Evolutionary conservation across 1,139 yeast species (phyloP).

Genomic region (Scheffersomyces illinoinensis): DNA sequence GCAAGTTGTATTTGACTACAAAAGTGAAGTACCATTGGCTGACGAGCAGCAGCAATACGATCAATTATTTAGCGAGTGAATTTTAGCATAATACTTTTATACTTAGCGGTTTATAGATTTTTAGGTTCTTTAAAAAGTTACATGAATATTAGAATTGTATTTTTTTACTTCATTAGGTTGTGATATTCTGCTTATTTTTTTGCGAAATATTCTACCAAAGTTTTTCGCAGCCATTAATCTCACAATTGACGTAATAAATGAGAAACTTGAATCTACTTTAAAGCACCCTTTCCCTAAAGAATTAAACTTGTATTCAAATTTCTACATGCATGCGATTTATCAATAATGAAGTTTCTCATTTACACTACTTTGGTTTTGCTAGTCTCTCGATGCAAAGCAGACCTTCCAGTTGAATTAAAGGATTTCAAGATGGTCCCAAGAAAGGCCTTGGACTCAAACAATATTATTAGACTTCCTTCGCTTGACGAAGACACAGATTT

Average conservation of each 20-base stretch:
- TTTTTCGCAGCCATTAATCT: background rate
- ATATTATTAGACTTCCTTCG: constrained; percentile 3
- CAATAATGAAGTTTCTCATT: background rate
- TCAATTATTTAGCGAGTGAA: background rate
- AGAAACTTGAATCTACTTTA: background rate
- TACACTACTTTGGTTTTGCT: background rate
- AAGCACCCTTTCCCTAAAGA: background rate
- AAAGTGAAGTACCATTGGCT: constrained; percentile 9
- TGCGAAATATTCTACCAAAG: background rate
- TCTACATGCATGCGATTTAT: background rate
- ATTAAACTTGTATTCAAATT: too few species aligned
- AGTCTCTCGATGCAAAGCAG: background rate
- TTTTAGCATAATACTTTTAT: background rate
- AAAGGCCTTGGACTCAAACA: constrained; percentile 6
- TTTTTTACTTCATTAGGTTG: background rate
- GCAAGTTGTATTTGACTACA: constrained; percentile 13
- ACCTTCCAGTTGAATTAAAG: background rate
- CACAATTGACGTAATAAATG: background rate
- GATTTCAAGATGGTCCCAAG: constrained; percentile 8
- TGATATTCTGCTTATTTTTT: too few species aligned
- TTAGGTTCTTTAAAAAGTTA: background rate
- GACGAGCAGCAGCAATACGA: constrained; percentile 6
- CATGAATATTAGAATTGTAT: background rate
- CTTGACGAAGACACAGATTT: constrained; percentile 1
- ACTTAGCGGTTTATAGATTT: background rate